A percentile compares a stretch with the other conserved stretches of the same genome.
phyloP scores from a whole-genome alignment of 2,329 filamentous ascomycete genomes.

The Xylaria hypoxylon region DNA sequence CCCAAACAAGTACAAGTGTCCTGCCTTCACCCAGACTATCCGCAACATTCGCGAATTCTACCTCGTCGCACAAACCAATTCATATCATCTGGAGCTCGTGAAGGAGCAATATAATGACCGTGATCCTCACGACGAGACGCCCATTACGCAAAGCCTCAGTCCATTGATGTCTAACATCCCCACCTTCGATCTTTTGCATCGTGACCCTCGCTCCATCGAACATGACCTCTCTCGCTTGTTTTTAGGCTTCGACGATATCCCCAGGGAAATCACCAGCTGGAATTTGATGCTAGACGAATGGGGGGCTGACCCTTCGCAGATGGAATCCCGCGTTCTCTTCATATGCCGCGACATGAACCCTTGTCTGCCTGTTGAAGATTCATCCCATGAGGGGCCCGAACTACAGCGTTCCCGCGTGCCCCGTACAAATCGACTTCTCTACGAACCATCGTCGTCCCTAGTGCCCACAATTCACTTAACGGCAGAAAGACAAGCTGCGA shows the following conservation, averaged over 20 bases:
- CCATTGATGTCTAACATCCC: conserved; percentile 19
- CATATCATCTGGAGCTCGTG: background rate
- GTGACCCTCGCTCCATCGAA: conserved; percentile 15
- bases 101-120: background rate
- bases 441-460: background rate
- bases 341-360: conserved; percentile 16
- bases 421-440: background rate
- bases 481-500: background rate
- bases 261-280: conserved; percentile 4
- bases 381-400: background rate
- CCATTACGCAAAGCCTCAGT: conserved; percentile 4
- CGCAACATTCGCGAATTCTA: conserved; percentile 25
- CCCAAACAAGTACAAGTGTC: background rate
- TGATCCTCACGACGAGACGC: background rate
- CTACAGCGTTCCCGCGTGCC: background rate
- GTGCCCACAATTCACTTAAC: conserved; percentile 1
- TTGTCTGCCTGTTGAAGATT: conserved; percentile 1
- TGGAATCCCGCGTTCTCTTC: conserved; percentile 23
- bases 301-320: conserved; percentile 19
- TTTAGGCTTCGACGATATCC: conserved; percentile 8
- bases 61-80: conserved; percentile 12
- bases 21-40: conserved; percentile 1
- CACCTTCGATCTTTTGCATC: conserved; percentile 14
- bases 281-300: background rate
- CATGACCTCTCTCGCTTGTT: conserved; percentile 9